phyloP scores from a whole-genome alignment of 139 green algal species.

The Tetraselmis striata region DNA sequence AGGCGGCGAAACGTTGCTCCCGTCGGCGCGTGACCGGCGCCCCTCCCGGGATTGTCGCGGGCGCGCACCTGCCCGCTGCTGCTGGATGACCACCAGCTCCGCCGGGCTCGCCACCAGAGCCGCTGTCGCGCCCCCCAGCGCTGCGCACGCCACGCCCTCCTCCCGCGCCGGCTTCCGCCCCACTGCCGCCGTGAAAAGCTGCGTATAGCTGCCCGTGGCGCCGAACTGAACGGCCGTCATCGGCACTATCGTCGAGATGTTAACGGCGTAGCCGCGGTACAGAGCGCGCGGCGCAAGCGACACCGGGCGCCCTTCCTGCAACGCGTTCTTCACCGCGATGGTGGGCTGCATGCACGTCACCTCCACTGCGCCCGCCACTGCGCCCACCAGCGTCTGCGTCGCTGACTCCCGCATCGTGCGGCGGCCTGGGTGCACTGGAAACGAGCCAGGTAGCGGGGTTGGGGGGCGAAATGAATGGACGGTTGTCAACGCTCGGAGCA shows the following conservation, averaged over 20 bases:
- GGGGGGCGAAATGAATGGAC: too few species aligned
- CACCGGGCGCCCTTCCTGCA: constrained; percentile 69
- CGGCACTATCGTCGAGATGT: constrained; percentile 72
- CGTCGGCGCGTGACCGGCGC: too few species aligned
- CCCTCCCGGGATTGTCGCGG: too few species aligned
- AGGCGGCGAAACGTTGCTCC: too few species aligned
- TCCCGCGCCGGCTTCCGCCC: constrained; percentile 3
- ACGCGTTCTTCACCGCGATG: constrained; percentile 83
- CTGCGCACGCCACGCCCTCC: constrained; percentile 29
- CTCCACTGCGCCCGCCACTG: neutral
- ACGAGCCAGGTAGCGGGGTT: too few species aligned
- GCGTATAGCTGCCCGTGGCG: constrained; percentile 25
- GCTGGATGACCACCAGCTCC: constrained; percentile 87
- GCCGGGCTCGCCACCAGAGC: constrained; percentile 62
- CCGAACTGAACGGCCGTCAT: constrained; percentile 88
- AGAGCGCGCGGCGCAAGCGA: constrained; percentile 46
- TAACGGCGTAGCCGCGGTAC: constrained; percentile 80
- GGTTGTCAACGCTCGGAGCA: too few species aligned
- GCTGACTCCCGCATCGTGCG: neutral
- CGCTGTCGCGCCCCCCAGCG: constrained; percentile 51
- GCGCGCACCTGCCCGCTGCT: constrained; percentile 41
- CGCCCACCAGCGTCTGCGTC: neutral
- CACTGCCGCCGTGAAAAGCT: neutral
- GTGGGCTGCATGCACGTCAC: constrained; percentile 49
- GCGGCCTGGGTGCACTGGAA: too few species aligned